Conservation (phyloP, 2,329 filamentous ascomycete species). For the Fusarium piperis region DNA sequence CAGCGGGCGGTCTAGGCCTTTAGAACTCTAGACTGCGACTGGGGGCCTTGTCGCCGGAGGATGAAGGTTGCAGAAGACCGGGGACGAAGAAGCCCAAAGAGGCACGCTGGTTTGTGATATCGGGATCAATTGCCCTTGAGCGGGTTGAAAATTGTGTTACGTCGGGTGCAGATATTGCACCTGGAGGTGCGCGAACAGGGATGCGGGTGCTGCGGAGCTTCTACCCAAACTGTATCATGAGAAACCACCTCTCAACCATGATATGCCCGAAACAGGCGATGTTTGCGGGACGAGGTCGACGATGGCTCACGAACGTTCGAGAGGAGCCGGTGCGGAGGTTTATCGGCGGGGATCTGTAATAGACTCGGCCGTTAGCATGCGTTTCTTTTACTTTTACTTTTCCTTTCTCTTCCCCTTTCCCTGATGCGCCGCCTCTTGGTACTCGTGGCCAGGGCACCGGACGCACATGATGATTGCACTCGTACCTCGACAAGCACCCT, state of each 20-base stretch:
- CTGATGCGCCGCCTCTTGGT: not conserved
- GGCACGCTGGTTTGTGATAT: slow-evolving; percentile 7
- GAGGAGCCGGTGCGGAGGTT: not conserved
- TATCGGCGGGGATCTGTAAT: slow-evolving; percentile 4
- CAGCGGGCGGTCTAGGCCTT: slow-evolving; percentile 40
- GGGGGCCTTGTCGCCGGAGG: slow-evolving; percentile 21
- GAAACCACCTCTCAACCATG: slow-evolving; percentile 4
- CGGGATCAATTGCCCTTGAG: not conserved
- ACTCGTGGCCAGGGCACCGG: not conserved
- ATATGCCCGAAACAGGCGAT: not conserved
- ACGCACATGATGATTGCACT: slow-evolving; percentile 3
- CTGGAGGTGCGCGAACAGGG: not conserved
- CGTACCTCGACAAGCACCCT: slow-evolving; percentile 19
- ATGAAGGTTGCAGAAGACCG: slow-evolving; percentile 19
- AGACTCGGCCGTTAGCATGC: slow-evolving; percentile 10
- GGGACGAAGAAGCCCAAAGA: slow-evolving; percentile 3
- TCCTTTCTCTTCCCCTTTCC: too few relatives aligned
- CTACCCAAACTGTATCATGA: slow-evolving; percentile 1
- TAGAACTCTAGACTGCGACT: slow-evolving; percentile 23
- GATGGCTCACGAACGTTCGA: not conserved
- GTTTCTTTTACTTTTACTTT: too few relatives aligned
- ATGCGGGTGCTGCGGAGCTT: slow-evolving; percentile 9
- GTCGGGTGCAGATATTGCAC: slow-evolving; percentile 10
- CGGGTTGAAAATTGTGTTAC: not conserved
- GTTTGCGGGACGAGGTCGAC: not conserved